Evolutionary conservation across 2,329 filamentous ascomycete genomes (phyloP).

Genomic region (Tolypocladium guangdongense): DNA sequence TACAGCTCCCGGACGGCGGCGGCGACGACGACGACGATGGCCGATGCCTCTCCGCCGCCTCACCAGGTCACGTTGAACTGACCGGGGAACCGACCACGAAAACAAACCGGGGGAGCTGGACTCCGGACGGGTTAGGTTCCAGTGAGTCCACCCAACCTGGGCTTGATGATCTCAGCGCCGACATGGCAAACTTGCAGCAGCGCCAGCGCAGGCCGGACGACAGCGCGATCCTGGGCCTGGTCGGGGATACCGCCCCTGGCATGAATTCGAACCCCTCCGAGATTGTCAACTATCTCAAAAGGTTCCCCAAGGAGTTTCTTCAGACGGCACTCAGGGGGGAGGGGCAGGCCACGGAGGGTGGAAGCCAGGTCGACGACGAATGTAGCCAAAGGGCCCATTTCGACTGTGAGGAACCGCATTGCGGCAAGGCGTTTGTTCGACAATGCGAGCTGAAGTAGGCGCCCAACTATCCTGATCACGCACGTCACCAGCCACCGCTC

Average conservation of each 20-base stretch:
- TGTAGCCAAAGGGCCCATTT: slow-evolving; percentile 6
- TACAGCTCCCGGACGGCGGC: background rate
- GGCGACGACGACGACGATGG: no score
- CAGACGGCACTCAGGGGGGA: slow-evolving; percentile 17
- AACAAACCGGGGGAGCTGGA: background rate
- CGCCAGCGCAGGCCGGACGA: background rate
- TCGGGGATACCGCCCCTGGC: background rate
- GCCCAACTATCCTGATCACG: background rate
- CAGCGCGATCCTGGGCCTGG: background rate
- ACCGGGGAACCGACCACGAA: background rate
- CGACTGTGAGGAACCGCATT: slow-evolving; percentile 24
- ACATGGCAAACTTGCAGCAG: background rate
- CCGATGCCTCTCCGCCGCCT: background rate
- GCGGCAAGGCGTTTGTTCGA: slow-evolving; percentile 35
- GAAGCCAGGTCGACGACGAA: slow-evolving; percentile 5
- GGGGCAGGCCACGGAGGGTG: slow-evolving; percentile 1
- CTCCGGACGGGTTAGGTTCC: background rate
- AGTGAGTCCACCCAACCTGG: background rate
- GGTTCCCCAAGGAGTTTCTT: slow-evolving; percentile 20
- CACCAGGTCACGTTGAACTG: background rate
- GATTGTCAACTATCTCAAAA: slow-evolving; percentile 13
- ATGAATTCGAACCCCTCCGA: slow-evolving; percentile 1
- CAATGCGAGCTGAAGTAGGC: slow-evolving; percentile 48
- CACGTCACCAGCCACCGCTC: background rate
- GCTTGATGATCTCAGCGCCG: background rate